phyloP scores from a whole-genome alignment of 805 yeast species.

The Barnettozyma siamensis region DNA sequence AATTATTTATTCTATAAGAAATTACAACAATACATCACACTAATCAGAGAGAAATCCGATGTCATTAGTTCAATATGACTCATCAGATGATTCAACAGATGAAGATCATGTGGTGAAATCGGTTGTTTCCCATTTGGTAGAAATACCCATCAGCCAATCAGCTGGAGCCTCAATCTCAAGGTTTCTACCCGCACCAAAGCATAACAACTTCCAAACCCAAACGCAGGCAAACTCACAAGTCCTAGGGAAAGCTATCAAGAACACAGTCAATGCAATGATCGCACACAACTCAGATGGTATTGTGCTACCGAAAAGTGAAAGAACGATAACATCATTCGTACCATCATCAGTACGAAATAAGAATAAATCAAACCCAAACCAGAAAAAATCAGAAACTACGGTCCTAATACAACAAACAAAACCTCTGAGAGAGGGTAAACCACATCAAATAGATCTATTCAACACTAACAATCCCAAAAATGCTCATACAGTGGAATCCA shows the following conservation, averaged over 20 bases:
- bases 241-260: constrained; percentile 16
- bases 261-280: constrained; percentile 9
- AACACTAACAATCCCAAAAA: constrained; percentile 1
- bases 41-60: too few relatives aligned
- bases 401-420: neutral
- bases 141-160: neutral
- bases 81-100: constrained; percentile 8
- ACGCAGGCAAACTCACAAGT: constrained; percentile 8
- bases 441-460: constrained; percentile 1
- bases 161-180: constrained; percentile 16
- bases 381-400: neutral
- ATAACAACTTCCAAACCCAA: constrained; percentile 8
- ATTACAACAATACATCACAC: too few relatives aligned
- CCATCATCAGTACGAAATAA: constrained; percentile 20
- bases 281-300: constrained; percentile 19
- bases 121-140: neutral
- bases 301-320: constrained; percentile 10
- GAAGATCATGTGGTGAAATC: neutral
- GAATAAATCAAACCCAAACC: neutral
- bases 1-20: too few relatives aligned
- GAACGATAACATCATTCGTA: constrained; percentile 18
- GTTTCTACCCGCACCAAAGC: constrained; percentile 22
- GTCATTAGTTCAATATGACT: constrained; percentile 11
- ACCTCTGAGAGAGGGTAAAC: neutral
- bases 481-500: neutral